A percentile compares a stretch with the other conserved stretches of the same genome.
These are phyloP conservation scores for Peniophora sp. DNA, from an alignment of 1,284 basidiomycete genomes.

Conservation along the genomic window DNA sequence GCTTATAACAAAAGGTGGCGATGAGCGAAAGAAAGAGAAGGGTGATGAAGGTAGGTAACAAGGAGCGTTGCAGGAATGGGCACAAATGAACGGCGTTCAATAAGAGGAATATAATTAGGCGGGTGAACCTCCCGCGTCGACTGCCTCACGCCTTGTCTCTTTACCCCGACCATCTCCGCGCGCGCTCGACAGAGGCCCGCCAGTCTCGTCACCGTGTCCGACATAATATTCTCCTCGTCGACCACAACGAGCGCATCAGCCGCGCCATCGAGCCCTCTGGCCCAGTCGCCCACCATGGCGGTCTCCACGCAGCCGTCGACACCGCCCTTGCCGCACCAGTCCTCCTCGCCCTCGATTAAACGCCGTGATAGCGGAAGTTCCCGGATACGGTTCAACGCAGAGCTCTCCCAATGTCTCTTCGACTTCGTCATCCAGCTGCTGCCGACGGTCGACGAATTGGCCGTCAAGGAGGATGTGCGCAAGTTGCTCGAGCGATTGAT, in stretches of 20 bases:
- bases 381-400: conserved; percentile 51
- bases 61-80: too few relatives aligned
- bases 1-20: too few relatives aligned
- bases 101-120: too few relatives aligned
- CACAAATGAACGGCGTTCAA: too few relatives aligned
- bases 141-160: too few relatives aligned
- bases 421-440: conserved; percentile 87
- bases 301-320: background rate
- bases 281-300: background rate
- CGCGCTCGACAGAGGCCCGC: too few relatives aligned
- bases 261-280: background rate
- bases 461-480: conserved; percentile 93
- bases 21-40: too few relatives aligned
- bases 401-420: conserved; percentile 65
- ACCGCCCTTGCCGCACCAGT: conserved; percentile 1
- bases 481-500: conserved; percentile 92
- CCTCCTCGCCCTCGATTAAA: background rate
- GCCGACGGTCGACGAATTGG: conserved; percentile 83
- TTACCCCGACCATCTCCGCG: too few relatives aligned
- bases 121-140: too few relatives aligned
- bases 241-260: background rate
- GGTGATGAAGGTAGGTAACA: too few relatives aligned
- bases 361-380: background rate
- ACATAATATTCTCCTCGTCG: too few relatives aligned
- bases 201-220: too few relatives aligned